Percentiles rank a stretch among this genome's conserved stretches.
phyloP scores from a whole-genome alignment of 2,329 filamentous ascomycete genomes.

The Onygenales sp. region DNA sequence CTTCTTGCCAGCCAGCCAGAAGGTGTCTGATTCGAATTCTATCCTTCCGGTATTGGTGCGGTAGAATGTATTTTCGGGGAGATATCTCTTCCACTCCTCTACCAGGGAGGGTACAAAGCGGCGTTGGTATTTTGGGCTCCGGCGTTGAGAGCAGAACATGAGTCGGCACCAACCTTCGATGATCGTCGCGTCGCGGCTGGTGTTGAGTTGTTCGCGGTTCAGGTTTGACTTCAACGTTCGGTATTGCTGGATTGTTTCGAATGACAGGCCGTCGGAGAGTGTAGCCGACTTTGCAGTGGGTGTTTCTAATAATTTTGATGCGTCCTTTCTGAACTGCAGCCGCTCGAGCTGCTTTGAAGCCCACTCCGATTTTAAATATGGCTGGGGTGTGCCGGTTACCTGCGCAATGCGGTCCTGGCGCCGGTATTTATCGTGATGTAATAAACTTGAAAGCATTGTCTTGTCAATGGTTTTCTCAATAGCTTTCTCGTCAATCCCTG shows the following conservation, averaged over 20 bases:
- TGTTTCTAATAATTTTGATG: not conserved
- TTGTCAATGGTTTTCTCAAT: no score
- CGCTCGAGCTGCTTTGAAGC: no score
- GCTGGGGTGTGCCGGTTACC: no score
- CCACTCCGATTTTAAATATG: no score
- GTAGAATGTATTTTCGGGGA: slow-evolving; percentile 32
- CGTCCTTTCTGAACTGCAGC: not conserved
- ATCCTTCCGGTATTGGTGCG: slow-evolving; percentile 31
- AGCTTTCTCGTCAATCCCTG: no score
- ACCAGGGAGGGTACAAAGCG: slow-evolving; percentile 34
- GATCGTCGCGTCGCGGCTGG: slow-evolving; percentile 1
- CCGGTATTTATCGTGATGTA: no score
- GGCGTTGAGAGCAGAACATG: slow-evolving; percentile 8
- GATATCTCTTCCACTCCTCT: slow-evolving; percentile 40
- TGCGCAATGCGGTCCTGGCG: no score
- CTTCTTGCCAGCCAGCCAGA: slow-evolving; percentile 9
- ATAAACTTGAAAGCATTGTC: no score
- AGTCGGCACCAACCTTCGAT: slow-evolving; percentile 12
- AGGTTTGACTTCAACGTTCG: not conserved
- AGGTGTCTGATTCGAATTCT: slow-evolving; percentile 21
- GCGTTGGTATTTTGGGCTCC: slow-evolving; percentile 9
- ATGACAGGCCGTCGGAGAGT: not conserved
- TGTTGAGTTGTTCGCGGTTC: slow-evolving; percentile 1
- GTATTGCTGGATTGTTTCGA: not conserved
- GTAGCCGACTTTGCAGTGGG: not conserved